Conservation (phyloP, 225 moss, liverwort and hornwort genomes). For the Neckera pumila region DNA sequence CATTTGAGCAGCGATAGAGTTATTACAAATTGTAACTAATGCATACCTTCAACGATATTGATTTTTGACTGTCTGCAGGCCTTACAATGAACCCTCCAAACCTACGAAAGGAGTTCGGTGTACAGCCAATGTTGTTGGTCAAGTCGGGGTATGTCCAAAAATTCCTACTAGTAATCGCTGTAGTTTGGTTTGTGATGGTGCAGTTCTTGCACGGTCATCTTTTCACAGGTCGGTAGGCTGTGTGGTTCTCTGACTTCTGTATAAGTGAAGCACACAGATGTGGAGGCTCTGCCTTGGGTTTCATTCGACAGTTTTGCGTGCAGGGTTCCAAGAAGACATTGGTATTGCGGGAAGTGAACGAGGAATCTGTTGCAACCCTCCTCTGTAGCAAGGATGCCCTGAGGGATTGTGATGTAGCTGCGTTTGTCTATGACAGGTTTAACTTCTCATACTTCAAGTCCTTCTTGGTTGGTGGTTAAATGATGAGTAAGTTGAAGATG, state of each 20-base stretch:
- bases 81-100: conserved; percentile 69
- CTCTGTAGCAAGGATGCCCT: conserved; percentile 65
- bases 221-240: neutral
- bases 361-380: conserved; percentile 61
- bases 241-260: neutral
- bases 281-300: neutral
- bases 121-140: conserved; percentile 75
- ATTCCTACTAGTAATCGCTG: neutral
- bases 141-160: conserved; percentile 64
- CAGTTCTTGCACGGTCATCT: neutral
- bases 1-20: neutral
- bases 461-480: neutral
- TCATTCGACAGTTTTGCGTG: neutral
- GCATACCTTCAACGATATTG: neutral
- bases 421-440: conserved; percentile 95
- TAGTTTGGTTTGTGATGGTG: neutral
- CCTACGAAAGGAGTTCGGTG: conserved; percentile 53
- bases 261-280: neutral
- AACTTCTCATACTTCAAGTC: neutral
- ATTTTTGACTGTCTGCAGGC: conserved; percentile 28
- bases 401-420: conserved; percentile 89
- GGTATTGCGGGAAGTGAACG: conserved; percentile 74
- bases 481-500: neutral
- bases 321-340: conserved; percentile 85
- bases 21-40: neutral